phyloP scores from a whole-genome alignment of 2,329 filamentous ascomycete species.

The Xylaria sp. region DNA sequence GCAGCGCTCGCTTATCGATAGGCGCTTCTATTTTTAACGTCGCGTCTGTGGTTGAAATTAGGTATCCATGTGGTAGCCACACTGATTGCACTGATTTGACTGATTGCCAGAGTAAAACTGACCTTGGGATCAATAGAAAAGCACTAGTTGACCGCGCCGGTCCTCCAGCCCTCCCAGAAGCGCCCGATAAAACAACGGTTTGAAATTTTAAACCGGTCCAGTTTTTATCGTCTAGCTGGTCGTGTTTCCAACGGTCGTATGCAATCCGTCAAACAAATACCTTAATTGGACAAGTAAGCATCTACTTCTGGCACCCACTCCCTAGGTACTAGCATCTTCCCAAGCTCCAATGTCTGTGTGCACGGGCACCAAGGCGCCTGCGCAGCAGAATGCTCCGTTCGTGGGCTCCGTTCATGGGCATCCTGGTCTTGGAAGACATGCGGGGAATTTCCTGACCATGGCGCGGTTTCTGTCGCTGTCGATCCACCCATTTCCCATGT shows the following conservation, averaged over 20 bases:
- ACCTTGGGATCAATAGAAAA: conserved; percentile 19
- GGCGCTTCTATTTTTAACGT: conserved; percentile 36
- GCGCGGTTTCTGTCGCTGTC: conserved; percentile 16
- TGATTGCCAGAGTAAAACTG: conserved; percentile 11
- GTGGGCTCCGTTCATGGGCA: conserved; percentile 8
- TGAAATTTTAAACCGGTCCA: neutral
- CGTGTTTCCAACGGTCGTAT: neutral
- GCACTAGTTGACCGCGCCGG: conserved; percentile 5
- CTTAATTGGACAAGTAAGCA: neutral
- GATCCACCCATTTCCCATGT: conserved; percentile 19
- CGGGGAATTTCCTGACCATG: conserved; percentile 18
- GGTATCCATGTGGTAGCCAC: conserved; percentile 23
- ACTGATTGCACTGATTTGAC: too few relatives aligned
- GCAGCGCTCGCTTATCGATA: conserved; percentile 32
- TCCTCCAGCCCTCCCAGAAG: neutral
- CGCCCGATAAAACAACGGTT: neutral
- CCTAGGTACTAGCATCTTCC: neutral
- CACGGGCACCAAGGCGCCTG: conserved; percentile 3
- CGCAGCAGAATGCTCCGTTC: conserved; percentile 6
- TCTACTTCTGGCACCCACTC: too few relatives aligned
- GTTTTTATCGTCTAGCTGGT: neutral
- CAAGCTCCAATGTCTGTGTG: conserved; percentile 3
- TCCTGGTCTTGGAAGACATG: conserved; percentile 22
- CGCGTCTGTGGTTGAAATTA: conserved; percentile 19
- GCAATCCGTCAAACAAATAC: neutral